Percentiles rank a stretch among this genome's conserved stretches.
Conservation (phyloP, 768 basidiomycete genomes). For the Ramaria sp. region DNA sequence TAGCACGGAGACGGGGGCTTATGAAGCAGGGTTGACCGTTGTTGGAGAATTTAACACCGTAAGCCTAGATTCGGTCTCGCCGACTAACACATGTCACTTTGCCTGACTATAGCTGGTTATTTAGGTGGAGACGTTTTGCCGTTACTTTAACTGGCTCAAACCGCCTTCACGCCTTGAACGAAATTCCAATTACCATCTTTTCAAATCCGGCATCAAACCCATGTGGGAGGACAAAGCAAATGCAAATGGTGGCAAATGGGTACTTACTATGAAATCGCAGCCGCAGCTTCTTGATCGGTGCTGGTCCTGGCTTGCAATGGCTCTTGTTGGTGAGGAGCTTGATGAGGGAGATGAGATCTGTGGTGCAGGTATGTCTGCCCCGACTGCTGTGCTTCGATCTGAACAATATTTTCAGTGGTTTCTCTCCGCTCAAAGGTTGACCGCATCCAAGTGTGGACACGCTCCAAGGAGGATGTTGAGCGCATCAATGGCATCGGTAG, state of each 20-base stretch:
- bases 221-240: slow-evolving; percentile 98
- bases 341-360: slow-evolving; percentile 56
- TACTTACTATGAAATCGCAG: slow-evolving; percentile 83
- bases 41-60: slow-evolving; percentile 86
- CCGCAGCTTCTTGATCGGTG: slow-evolving; percentile 71
- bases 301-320: slow-evolving; percentile 89
- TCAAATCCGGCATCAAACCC: slow-evolving; percentile 88
- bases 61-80: slow-evolving; percentile 1
- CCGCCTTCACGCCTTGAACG: slow-evolving; percentile 80
- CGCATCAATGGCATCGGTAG: slow-evolving; percentile 76
- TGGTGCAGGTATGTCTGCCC: slow-evolving; percentile 29
- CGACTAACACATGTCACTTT: no score
- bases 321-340: slow-evolving; percentile 69
- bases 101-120: neutral
- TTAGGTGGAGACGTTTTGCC: slow-evolving; percentile 70
- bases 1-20: slow-evolving; percentile 52
- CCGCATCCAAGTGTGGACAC: slow-evolving; percentile 85
- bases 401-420: slow-evolving; percentile 62
- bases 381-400: slow-evolving; percentile 32
- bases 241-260: slow-evolving; percentile 90
- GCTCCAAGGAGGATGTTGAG: slow-evolving; percentile 78
- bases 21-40: slow-evolving; percentile 77
- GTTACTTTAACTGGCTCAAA: slow-evolving; percentile 92
- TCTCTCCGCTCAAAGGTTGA: slow-evolving; percentile 80
- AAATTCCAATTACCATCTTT: slow-evolving; percentile 91